Evolutionary conservation across 768 basidiomycete species (phyloP).

Genomic region (Megacollybia marginata): DNA sequence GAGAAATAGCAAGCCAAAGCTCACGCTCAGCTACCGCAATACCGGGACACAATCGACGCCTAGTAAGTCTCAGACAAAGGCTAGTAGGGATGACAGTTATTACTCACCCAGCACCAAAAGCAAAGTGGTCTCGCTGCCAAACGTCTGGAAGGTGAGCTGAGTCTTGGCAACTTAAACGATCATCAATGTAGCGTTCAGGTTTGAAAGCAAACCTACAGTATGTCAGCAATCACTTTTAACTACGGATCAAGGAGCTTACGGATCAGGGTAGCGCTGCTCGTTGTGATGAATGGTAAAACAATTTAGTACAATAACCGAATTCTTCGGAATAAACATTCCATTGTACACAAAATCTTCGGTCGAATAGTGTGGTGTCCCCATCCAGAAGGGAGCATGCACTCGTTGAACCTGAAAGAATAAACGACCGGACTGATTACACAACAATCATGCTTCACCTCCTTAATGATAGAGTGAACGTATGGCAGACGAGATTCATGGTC

Average conservation of each 20-base stretch:
- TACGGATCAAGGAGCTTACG: constrained; percentile 12
- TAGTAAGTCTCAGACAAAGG: constrained; percentile 1
- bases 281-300: constrained; percentile 17
- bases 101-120: constrained; percentile 29
- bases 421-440: background rate
- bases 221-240: too few relatives aligned
- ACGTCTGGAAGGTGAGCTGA: constrained; percentile 23
- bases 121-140: constrained; percentile 28
- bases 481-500: constrained; percentile 9
- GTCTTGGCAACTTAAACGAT: constrained; percentile 17
- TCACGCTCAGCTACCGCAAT: constrained; percentile 26
- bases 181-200: constrained; percentile 26
- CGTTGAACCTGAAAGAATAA: constrained; percentile 10
- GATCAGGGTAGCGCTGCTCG: constrained; percentile 22
- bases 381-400: constrained; percentile 17
- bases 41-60: constrained; percentile 26
- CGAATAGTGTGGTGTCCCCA: constrained; percentile 19
- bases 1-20: constrained; percentile 26
- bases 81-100: background rate
- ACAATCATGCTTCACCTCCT: constrained; percentile 10
- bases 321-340: constrained; percentile 22
- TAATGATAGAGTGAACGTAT: constrained; percentile 21
- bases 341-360: constrained; percentile 23
- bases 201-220: constrained; percentile 16
- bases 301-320: constrained; percentile 21